Percentiles rank a stretch among this genome's conserved stretches.
Conservation (phyloP, 2,329 filamentous ascomycete genomes). For the Fusarium pseudocircinatum region DNA sequence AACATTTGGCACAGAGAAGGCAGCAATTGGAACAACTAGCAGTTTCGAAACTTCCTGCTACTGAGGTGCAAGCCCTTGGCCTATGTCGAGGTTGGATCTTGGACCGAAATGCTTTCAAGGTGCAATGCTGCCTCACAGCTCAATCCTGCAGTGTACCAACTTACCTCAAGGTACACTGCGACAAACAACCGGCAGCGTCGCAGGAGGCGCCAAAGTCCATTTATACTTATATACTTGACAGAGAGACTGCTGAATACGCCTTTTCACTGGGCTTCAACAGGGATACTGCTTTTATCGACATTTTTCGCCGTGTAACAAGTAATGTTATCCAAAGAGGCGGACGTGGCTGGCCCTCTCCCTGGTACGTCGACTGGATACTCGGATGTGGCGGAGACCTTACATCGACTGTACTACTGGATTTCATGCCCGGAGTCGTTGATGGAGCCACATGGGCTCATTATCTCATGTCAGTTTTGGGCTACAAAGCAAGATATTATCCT, state of each 20-base stretch:
- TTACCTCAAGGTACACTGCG: neutral
- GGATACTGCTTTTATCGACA: neutral
- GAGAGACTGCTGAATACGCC: neutral
- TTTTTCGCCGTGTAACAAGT: fast-evolving
- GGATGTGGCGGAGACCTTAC: fast-evolving
- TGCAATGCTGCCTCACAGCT: neutral
- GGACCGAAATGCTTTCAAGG: neutral
- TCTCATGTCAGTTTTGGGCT: fast-evolving
- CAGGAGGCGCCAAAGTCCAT: fast-evolving
- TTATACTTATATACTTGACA: neutral
- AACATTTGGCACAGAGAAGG: neutral
- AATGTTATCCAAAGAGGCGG: neutral
- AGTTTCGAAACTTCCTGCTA: neutral
- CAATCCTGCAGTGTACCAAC: fast-evolving
- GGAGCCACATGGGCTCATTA: neutral
- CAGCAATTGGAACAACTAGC: neutral
- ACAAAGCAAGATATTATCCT: neutral
- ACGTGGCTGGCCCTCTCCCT: neutral
- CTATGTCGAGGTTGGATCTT: neutral
- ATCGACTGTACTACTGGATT: fast-evolving
- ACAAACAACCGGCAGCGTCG: fast-evolving
- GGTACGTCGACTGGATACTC: neutral
- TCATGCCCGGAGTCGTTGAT: fast-evolving
- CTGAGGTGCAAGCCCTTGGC: neutral
- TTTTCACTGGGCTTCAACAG: neutral